These are phyloP conservation scores for Saksenaea vasiformis DNA, from an alignment of 371 early-diverging fungal species.

Conservation along the genomic window DNA sequence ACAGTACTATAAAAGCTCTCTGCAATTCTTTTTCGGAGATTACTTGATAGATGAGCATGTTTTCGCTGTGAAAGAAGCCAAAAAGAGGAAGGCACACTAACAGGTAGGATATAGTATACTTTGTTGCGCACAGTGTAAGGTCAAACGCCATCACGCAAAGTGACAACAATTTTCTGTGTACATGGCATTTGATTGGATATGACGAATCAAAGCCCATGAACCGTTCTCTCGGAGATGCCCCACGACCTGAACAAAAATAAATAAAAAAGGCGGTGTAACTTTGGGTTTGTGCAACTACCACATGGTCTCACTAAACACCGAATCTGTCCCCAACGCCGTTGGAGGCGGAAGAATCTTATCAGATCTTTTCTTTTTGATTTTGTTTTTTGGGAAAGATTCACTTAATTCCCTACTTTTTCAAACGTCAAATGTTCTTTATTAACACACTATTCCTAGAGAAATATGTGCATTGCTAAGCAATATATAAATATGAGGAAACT, in stretches of 20 bases:
- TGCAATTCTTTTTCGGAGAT: no score
- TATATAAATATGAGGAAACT: no score
- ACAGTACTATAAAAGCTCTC: no score
- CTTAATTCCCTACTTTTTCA: background rate
- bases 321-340: slow-evolving; percentile 5
- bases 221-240: background rate
- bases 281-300: background rate
- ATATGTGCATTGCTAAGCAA: no score
- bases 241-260: background rate
- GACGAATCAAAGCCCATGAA: background rate
- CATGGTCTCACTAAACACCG: background rate
- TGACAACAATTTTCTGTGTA: no score
- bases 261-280: background rate
- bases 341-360: background rate
- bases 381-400: background rate
- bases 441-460: no score
- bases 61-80: no score
- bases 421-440: background rate
- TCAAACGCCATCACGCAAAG: background rate
- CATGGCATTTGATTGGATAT: background rate
- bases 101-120: no score
- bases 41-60: no score
- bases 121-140: no score
- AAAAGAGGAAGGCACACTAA: no score
- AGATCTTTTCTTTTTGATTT: background rate